Evolutionary conservation across 2,329 filamentous ascomycete species (phyloP).

Genomic region (Arthrinium phaeospermum): DNA sequence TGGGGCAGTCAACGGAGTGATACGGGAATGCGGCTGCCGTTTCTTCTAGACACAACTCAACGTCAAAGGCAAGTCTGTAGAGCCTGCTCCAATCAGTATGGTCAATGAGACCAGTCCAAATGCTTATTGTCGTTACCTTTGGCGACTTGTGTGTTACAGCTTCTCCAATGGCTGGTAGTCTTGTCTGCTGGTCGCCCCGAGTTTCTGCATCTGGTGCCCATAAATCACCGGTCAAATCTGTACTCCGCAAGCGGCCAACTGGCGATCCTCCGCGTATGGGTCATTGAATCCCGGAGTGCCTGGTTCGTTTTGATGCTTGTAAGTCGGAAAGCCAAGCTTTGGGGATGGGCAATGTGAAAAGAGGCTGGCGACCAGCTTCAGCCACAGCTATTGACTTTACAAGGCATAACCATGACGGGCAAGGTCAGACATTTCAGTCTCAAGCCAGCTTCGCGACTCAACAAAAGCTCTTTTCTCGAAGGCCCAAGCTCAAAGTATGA

Average conservation of each 20-base stretch:
- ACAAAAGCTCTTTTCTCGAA: background rate
- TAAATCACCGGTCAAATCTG: background rate
- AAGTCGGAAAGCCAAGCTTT: background rate
- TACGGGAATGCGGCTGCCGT: background rate
- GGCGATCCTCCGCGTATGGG: background rate
- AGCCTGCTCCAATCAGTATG: background rate
- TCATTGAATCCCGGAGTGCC: background rate
- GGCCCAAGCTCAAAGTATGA: background rate
- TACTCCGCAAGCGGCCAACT: background rate
- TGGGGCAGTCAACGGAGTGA: too few relatives aligned
- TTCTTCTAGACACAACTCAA: background rate
- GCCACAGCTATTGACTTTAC: background rate
- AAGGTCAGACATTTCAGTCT: background rate
- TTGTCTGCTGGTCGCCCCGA: background rate
- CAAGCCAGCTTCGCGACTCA: constrained; percentile 10
- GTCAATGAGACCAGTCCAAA: background rate
- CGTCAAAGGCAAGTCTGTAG: background rate
- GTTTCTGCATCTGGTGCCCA: background rate
- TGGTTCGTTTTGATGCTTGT: background rate
- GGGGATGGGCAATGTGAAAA: background rate
- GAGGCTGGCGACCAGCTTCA: background rate
- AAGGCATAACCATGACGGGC: background rate
- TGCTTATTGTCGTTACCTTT: background rate
- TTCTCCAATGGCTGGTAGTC: background rate
- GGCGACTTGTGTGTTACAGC: background rate